phyloP scores from a whole-genome alignment of 352 stramenopile species.

The Phytopythium boreale region DNA sequence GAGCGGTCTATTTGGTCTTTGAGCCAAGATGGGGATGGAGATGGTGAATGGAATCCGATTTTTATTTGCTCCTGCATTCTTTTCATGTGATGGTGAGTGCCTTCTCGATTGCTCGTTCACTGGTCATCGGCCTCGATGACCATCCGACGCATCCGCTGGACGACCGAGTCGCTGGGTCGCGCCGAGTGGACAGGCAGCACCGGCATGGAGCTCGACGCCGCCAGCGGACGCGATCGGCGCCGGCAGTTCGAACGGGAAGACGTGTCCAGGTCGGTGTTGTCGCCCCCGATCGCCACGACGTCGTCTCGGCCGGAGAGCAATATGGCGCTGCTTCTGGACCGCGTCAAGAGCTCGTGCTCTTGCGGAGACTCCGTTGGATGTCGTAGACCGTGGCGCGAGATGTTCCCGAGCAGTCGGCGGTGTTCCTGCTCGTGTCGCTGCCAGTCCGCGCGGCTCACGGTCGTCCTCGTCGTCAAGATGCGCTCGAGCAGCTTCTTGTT shows the following conservation, averaged over 20 bases:
- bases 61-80: neutral
- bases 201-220: neutral
- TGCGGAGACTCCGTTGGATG: too few species aligned
- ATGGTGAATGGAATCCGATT: constrained; percentile 6
- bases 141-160: constrained; percentile 27
- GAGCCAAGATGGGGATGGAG: neutral
- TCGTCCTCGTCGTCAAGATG: constrained; percentile 42
- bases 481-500: constrained; percentile 50
- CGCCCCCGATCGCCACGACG: constrained; percentile 1
- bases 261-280: neutral
- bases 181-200: neutral
- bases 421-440: constrained; percentile 38
- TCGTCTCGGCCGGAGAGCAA: neutral
- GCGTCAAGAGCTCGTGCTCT: neutral
- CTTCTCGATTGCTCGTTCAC: neutral
- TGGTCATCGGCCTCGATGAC: constrained; percentile 11
- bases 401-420: constrained; percentile 31
- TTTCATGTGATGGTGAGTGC: neutral
- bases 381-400: constrained; percentile 29
- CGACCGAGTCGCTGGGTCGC: constrained; percentile 17
- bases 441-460: constrained; percentile 35
- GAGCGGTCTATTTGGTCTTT: neutral
- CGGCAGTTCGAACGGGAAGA: neutral
- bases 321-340: neutral
- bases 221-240: constrained; percentile 3